These are phyloP conservation scores for Saturnispora halmiae DNA, from an alignment of 805 yeast species.

Conservation along the genomic window DNA sequence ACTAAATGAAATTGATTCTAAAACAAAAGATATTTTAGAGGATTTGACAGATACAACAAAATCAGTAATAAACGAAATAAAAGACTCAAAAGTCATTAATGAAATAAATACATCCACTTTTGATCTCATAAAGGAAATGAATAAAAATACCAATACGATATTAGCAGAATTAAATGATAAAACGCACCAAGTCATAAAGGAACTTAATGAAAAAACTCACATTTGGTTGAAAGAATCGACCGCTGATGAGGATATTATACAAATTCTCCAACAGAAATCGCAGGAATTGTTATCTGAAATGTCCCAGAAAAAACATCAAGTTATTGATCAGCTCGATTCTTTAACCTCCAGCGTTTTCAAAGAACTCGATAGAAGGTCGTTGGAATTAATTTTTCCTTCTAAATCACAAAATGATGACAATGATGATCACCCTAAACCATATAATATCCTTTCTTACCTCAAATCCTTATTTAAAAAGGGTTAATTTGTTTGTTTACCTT, in stretches of 20 bases:
- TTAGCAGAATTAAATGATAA: slow-evolving; percentile 7
- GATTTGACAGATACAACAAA: slow-evolving; percentile 12
- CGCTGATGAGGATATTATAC: neutral
- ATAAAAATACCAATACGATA: slow-evolving; percentile 12
- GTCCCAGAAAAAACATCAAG: slow-evolving; percentile 9
- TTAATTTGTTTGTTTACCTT: neutral
- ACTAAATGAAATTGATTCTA: slow-evolving; percentile 18
- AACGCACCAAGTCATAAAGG: slow-evolving; percentile 8
- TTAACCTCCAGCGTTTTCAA: neutral
- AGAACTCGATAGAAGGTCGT: slow-evolving; percentile 9
- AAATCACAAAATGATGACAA: neutral
- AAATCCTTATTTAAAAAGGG: neutral
- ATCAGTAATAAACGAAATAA: slow-evolving; percentile 16
- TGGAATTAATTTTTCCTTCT: slow-evolving; percentile 7
- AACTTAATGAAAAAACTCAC: slow-evolving; percentile 8
- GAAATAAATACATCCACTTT: slow-evolving; percentile 20
- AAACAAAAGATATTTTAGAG: slow-evolving; percentile 22
- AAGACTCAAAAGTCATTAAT: slow-evolving; percentile 15
- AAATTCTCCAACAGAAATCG: slow-evolving; percentile 11
- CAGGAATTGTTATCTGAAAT: slow-evolving; percentile 10
- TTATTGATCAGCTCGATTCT: slow-evolving; percentile 9
- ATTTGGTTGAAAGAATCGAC: neutral
- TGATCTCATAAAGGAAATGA: slow-evolving; percentile 21
- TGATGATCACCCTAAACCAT: neutral
- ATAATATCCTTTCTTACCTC: neutral